phyloP scores from a whole-genome alignment of 176 grass and related monocot species.

The Rhynchospora breviuscula region DNA sequence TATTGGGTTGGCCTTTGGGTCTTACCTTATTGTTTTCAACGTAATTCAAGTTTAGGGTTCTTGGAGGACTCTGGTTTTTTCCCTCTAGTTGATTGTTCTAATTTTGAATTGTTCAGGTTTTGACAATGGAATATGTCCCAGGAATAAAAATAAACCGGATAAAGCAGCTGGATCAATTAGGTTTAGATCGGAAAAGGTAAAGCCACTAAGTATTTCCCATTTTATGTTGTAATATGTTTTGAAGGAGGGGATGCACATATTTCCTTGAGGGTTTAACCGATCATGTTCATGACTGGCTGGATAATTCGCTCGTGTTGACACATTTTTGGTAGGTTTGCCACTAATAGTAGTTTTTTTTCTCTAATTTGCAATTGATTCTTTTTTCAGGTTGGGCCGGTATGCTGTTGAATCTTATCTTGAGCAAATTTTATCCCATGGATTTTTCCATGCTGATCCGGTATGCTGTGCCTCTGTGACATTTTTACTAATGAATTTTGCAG shows the following conservation, averaged over 20 bases:
- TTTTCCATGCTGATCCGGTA: conserved; percentile 99
- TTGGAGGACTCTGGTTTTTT: too few species aligned
- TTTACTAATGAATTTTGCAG: neutral
- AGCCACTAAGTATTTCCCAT: neutral
- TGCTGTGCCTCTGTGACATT: conserved; percentile 18
- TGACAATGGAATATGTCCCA: conserved; percentile 98
- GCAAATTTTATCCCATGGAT: conserved; percentile 95
- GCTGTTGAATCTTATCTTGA: conserved; percentile 97
- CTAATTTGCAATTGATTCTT: neutral
- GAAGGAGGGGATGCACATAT: too few species aligned
- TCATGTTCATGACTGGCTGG: neutral
- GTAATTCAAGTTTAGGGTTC: neutral
- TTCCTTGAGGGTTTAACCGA: too few species aligned
- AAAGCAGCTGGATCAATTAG: conserved; percentile 94
- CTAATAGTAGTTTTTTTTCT: neutral
- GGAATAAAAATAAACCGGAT: conserved; percentile 99
- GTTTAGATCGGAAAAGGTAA: conserved; percentile 91
- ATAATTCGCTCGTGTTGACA: conserved; percentile 18
- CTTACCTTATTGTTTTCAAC: neutral
- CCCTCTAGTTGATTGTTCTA: neutral
- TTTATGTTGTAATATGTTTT: too few species aligned
- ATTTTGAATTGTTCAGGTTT: conserved; percentile 48
- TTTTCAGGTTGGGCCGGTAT: conserved; percentile 80
- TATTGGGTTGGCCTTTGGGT: neutral
- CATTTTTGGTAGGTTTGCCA: conserved; percentile 27